Evolutionary conservation across 2,329 filamentous ascomycete genomes (phyloP).

Genomic region (Ascocoryne sarcoides): DNA sequence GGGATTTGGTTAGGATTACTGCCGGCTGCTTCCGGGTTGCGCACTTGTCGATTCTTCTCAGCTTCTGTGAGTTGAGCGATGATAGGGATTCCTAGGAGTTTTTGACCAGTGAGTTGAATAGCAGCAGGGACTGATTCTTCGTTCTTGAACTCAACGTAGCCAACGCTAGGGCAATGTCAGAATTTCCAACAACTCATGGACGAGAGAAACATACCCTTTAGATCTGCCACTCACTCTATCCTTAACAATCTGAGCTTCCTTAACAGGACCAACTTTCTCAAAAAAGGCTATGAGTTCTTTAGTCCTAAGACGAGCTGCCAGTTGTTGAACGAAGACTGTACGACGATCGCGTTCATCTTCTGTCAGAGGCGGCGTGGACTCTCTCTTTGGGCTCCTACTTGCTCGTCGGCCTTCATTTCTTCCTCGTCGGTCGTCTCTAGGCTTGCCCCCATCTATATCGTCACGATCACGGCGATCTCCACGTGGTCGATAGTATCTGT

Average conservation of each 20-base stretch:
- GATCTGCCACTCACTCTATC: conserved; percentile 93
- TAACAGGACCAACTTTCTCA: conserved; percentile 87
- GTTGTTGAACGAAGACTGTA: conserved; percentile 97
- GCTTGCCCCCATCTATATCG: conserved; percentile 40
- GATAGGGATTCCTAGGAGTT: conserved; percentile 95
- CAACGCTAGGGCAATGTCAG: conserved; percentile 60
- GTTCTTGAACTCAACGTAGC: conserved; percentile 97
- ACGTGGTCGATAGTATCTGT: conserved; percentile 44
- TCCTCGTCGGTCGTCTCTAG: conserved; percentile 34
- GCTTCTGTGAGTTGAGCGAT: conserved; percentile 98
- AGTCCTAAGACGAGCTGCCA: conserved; percentile 85
- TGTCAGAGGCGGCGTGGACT: conserved; percentile 64
- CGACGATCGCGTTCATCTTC: conserved; percentile 95
- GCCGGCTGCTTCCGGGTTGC: conserved; percentile 61
- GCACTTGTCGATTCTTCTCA: conserved; percentile 96
- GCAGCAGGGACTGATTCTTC: conserved; percentile 90
- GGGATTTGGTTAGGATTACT: conserved; percentile 75
- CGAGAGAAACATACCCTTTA: conserved; percentile 67
- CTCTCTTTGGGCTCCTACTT: conserved; percentile 34
- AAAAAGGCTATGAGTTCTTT: conserved; percentile 93
- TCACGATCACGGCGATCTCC: conserved; percentile 43
- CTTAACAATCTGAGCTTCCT: conserved; percentile 97
- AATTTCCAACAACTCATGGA: conserved; percentile 1
- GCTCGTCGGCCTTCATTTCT: conserved; percentile 31
- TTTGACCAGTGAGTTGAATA: conserved; percentile 96